Conservation (phyloP, 805 yeast species). For the Millerago galiae region DNA sequence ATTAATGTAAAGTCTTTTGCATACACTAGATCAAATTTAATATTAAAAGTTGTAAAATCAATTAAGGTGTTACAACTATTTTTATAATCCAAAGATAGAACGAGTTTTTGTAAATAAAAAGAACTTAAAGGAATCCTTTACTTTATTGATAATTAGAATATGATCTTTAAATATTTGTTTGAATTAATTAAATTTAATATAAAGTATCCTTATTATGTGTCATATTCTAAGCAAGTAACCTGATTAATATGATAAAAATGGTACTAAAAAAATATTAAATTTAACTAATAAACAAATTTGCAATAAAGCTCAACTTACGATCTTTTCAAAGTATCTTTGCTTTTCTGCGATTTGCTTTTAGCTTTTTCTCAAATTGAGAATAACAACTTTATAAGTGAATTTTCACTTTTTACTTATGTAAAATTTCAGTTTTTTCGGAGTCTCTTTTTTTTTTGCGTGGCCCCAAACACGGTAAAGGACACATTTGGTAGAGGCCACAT, state of each 20-base stretch:
- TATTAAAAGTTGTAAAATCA: background rate
- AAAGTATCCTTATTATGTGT: background rate
- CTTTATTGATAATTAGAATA: too few species aligned
- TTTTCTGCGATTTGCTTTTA: constrained; percentile 5
- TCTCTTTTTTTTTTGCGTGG: constrained; percentile 9
- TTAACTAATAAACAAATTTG: background rate
- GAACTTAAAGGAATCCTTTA: too few species aligned
- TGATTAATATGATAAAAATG: background rate
- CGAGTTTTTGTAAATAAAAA: too few species aligned
- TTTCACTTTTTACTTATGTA: background rate
- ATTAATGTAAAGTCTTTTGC: background rate
- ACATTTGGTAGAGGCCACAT: background rate
- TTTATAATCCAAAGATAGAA: too few species aligned
- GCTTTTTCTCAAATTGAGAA: background rate
- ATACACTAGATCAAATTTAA: constrained; percentile 1
- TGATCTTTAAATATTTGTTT: background rate
- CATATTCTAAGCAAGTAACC: background rate
- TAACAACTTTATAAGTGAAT: background rate
- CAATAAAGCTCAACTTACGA: constrained; percentile 11
- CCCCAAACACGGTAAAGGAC: background rate
- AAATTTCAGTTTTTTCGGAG: constrained; percentile 9
- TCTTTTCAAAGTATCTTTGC: constrained; percentile 10
- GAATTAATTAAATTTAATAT: background rate
- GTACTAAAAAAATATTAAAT: background rate
- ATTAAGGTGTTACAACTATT: background rate